Percentiles rank a stretch among this genome's conserved stretches.
Evolutionary conservation across 2,329 filamentous ascomycete genomes (phyloP).

Genomic region (Chrysoporthe puriensis): DNA sequence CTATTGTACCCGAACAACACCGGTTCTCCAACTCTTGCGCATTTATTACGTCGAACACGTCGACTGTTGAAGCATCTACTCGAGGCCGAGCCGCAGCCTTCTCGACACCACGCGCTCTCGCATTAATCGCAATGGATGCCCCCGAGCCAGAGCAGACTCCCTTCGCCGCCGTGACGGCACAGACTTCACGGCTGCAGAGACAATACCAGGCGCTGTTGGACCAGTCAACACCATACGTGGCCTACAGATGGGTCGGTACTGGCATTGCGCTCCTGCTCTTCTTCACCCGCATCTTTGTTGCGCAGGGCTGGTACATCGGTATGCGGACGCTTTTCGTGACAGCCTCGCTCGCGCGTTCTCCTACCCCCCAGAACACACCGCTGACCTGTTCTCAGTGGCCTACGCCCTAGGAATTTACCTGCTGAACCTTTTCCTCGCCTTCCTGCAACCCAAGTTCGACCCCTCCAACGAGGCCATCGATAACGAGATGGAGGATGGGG

Average conservation of each 20-base stretch:
- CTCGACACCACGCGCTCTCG: not conserved
- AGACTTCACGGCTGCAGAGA: conserved; percentile 79
- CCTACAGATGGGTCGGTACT: conserved; percentile 92
- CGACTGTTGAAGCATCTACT: not conserved
- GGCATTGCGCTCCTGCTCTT: conserved; percentile 75
- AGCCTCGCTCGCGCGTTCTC: not conserved
- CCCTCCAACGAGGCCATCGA: conserved; percentile 89
- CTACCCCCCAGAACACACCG: not conserved
- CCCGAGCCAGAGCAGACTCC: conserved; percentile 87
- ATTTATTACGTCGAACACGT: not conserved
- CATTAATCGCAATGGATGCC: conserved; percentile 70
- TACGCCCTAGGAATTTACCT: conserved; percentile 99
- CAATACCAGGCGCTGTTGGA: conserved; percentile 94
- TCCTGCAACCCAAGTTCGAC: conserved; percentile 98
- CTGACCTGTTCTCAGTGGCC: conserved; percentile 66
- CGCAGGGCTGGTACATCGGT: conserved; percentile 99
- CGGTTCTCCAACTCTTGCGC: not conserved
- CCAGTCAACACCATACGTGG: conserved; percentile 85
- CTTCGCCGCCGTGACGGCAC: conserved; percentile 86
- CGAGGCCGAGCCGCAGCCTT: conserved; percentile 6
- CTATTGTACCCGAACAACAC: not conserved
- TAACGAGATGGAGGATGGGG: conserved; percentile 94
- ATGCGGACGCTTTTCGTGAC: conserved; percentile 33
- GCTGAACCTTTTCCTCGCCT: conserved; percentile 97
- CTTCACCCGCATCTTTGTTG: conserved; percentile 85